Evolutionary conservation across 2,329 filamentous ascomycete genomes (phyloP).

Genomic region (Fusarium sp.): DNA sequence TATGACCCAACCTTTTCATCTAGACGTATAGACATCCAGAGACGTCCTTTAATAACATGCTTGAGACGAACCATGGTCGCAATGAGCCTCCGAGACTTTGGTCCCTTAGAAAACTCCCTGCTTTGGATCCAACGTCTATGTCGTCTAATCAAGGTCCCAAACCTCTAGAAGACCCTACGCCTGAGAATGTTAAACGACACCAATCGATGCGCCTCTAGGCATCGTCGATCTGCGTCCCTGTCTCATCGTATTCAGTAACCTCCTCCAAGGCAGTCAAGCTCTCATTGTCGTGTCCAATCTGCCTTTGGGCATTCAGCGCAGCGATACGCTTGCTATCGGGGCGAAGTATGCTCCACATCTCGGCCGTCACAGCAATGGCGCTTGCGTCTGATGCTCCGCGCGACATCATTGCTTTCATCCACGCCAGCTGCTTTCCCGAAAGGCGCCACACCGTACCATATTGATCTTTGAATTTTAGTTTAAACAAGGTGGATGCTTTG

Average conservation of each 20-base stretch:
- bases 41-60: not conserved
- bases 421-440: slow-evolving; percentile 61
- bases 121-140: not conserved
- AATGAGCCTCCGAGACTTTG: not conserved
- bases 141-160: slow-evolving; percentile 12
- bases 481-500: slow-evolving; percentile 64
- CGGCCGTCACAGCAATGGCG: slow-evolving; percentile 52
- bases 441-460: slow-evolving; percentile 60
- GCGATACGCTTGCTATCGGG: slow-evolving; percentile 53
- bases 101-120: not conserved
- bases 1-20: not conserved
- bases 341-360: slow-evolving; percentile 53
- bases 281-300: slow-evolving; percentile 39
- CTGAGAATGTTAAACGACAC: slow-evolving; percentile 8
- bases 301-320: slow-evolving; percentile 33
- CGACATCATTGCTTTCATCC: slow-evolving; percentile 57
- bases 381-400: slow-evolving; percentile 29
- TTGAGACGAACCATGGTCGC: not conserved
- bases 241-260: slow-evolving; percentile 47
- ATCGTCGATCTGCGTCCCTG: slow-evolving; percentile 50
- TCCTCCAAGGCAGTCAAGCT: slow-evolving; percentile 46
- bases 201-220: slow-evolving; percentile 38
- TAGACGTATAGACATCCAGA: not conserved
- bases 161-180: slow-evolving; percentile 9
- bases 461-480: slow-evolving; percentile 48